A percentile compares a stretch with the other conserved stretches of the same genome.
These are phyloP conservation scores for Pseudozyma tsukubaensis DNA, from an alignment of 1,284 basidiomycete species.

Conservation along the genomic window DNA sequence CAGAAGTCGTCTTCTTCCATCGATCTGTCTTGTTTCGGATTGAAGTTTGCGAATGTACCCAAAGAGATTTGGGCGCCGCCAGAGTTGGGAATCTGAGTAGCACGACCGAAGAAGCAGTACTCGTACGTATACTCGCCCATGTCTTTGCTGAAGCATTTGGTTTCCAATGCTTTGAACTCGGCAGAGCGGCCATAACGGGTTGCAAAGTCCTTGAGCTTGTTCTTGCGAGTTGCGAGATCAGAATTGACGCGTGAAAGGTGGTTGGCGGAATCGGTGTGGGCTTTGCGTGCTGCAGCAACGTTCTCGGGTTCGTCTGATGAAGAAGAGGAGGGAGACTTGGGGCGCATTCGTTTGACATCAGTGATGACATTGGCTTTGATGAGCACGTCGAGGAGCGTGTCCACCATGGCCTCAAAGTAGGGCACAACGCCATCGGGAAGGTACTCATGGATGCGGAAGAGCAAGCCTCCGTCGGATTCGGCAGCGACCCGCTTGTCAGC, in stretches of 20 bases:
- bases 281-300: constrained; percentile 72
- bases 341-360: constrained; percentile 49
- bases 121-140: constrained; percentile 97
- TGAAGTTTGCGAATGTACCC: constrained; percentile 73
- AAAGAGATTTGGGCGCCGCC: constrained; percentile 83
- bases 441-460: constrained; percentile 84
- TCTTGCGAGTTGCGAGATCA: constrained; percentile 71
- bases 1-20: constrained; percentile 79
- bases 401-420: constrained; percentile 79
- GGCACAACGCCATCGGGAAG: constrained; percentile 85
- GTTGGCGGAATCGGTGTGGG: constrained; percentile 69
- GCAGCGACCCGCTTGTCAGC: constrained; percentile 20
- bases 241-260: constrained; percentile 71
- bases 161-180: constrained; percentile 95
- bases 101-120: constrained; percentile 90
- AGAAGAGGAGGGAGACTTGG: constrained; percentile 12
- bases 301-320: constrained; percentile 48
- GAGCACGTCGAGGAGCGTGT: constrained; percentile 77
- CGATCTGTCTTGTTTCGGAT: constrained; percentile 79
- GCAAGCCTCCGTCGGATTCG: constrained; percentile 37
- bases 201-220: constrained; percentile 73
- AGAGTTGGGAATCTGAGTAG: constrained; percentile 87
- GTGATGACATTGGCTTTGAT: constrained; percentile 76
- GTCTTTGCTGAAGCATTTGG: constrained; percentile 80
- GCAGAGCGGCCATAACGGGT: constrained; percentile 82